Base-by-base conservation (phyloP, 2,329 filamentous ascomycete species). In the Paracamarosporium sp. region DNA sequence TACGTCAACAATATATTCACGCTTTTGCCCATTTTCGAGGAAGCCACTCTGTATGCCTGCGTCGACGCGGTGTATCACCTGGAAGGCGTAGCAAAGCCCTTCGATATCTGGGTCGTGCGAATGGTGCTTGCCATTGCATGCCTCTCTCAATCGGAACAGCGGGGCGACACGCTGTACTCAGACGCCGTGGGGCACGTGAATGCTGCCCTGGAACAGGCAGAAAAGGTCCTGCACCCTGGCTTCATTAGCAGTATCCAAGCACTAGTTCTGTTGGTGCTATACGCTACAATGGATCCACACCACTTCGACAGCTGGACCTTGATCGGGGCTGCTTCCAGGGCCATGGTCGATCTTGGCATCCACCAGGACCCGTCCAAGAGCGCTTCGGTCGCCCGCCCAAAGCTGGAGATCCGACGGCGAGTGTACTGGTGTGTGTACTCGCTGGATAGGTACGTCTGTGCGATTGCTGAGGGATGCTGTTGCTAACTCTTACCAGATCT, bases 221-320 rank as follows among this genome's bases (percentile, higher is more conserved):
- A 97, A 69, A 85, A 88, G 46, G 93, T 96, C 8, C 83, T 99
- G 24, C 89, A 89, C 66, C 94, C 94, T 0, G 94, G 94, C 20
- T 92, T 92, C 53, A 86, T 92, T 24, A 86, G 86, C 1, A 94
- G 95, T 66, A 92, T 98, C 15, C 93, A 97, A 74, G 93, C 93
- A 0, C 82, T 98, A 22, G 78, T 97, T 2, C 82, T 98, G 2
- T 85, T 98, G 51, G 93, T 92, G 0, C 88, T 96, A 67, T 98
- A 97, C 74, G 89, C 94, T 3, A 90, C 95, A 81, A 82, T 97
- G 48, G 93, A 98, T 67, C 93, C 94, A 2, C 86, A 89, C 40
- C 92, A 96, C 71, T 97, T 97, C 70, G 93, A 97, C 70, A 92
- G 90, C 67, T 98, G 95, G 93, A 93, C 95, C 63, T 79, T 97